A percentile compares a stretch with the other conserved stretches of the same genome.
Conservation (phyloP, 2,329 filamentous ascomycete genomes). For the Alternaria brassicae region DNA sequence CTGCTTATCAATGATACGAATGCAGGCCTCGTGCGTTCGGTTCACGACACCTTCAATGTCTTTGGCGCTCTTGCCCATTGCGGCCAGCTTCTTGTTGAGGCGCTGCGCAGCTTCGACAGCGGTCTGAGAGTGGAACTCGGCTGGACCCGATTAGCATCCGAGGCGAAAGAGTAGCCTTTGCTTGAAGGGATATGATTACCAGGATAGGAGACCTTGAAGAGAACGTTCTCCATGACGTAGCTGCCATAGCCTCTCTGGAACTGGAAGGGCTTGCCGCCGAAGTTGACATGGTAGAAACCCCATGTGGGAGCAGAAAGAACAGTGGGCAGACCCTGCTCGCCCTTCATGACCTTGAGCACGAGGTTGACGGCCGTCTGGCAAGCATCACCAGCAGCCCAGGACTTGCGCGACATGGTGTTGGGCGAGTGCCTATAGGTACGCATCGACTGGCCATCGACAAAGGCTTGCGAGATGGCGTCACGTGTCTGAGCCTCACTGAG, state of each 20-base stretch:
- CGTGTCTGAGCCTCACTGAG: constrained; percentile 89
- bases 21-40: constrained; percentile 96
- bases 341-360: constrained; percentile 87
- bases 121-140: constrained; percentile 98
- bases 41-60: constrained; percentile 91
- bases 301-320: constrained; percentile 91
- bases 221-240: constrained; percentile 99
- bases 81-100: constrained; percentile 82
- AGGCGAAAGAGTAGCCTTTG: not conserved
- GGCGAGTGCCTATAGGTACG: constrained; percentile 96
- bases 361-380: constrained; percentile 95
- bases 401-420: constrained; percentile 99
- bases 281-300: constrained; percentile 99
- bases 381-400: constrained; percentile 97
- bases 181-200: constrained; percentile 61
- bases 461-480: constrained; percentile 94
- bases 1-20: constrained; percentile 99
- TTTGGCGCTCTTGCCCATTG: constrained; percentile 85
- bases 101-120: constrained; percentile 93
- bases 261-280: constrained; percentile 88
- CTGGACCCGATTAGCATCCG: constrained; percentile 50
- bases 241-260: constrained; percentile 96
- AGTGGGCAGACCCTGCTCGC: constrained; percentile 88
- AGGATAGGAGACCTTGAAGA: constrained; percentile 99
- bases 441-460: constrained; percentile 94